These are phyloP conservation scores for Fusarium phyllophilum DNA, from an alignment of 2,329 filamentous ascomycete species.

Conservation along the genomic window DNA sequence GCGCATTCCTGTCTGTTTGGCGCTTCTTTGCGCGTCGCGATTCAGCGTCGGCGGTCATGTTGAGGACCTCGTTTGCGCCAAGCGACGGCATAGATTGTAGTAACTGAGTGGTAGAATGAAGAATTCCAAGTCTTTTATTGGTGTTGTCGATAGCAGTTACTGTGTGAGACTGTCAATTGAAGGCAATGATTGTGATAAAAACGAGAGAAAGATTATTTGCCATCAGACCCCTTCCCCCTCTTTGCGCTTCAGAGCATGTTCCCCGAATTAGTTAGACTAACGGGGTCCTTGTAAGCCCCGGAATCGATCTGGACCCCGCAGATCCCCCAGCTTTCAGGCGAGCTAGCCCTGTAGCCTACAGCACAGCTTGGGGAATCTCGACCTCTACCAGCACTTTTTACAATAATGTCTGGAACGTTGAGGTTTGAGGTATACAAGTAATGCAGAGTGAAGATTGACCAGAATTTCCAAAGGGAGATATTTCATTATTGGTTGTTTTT, in stretches of 20 bases:
- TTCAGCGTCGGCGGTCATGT: neutral
- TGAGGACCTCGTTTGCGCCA: neutral
- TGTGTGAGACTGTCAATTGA: neutral
- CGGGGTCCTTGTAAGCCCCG: neutral
- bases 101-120: fast-evolving
- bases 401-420: neutral
- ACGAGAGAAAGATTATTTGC: neutral
- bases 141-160: fast-evolving
- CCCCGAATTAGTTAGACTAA: neutral
- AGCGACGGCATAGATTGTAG: neutral
- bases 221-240: neutral
- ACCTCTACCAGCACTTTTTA: neutral
- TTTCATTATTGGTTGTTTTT: neutral
- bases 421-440: fast-evolving
- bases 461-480: too few relatives aligned
- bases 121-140: fast-evolving
- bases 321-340: neutral
- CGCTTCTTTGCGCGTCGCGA: constrained; percentile 7
- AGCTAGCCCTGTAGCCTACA: neutral
- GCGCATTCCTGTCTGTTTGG: constrained; percentile 7
- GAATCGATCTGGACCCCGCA: neutral
- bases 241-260: neutral
- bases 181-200: neutral
- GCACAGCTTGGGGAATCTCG: neutral
- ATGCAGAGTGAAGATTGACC: fast-evolving